Base-by-base conservation (phyloP, 2,329 filamentous ascomycete genomes). In the Colletotrichum coccodes region DNA sequence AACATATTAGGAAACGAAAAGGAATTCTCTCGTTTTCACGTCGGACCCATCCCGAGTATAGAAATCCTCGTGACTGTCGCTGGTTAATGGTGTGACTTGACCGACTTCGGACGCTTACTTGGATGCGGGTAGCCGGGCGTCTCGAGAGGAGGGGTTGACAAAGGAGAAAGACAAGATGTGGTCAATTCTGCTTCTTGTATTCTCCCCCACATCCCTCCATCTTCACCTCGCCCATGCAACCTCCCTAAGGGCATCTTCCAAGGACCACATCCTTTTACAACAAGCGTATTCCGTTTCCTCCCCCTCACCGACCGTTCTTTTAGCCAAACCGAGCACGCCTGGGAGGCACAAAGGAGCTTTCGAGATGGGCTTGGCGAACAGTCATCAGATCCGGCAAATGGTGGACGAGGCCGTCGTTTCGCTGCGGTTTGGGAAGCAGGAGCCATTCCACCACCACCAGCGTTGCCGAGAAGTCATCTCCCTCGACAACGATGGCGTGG, bases 361-460 rank as follows among this genome's bases (percentile, higher is more conserved):
- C 30, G 16, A 32, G 16, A 64, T 68, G 61, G 47, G 64, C n/a
- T 23, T 60, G 8, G 44, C 64, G 12, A 68, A 18, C 30, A 64
- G 64, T n/a, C 59, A 44, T 9, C 59, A 68, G 5, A 46, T 68
- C 18, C 59, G 59, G 9, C 42, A 64, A 16, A 58, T 68, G 12
- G 59, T 64, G 3, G 64, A 64, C 52, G 44, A 63, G 18, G 36
- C 50, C 21, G 28, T 63, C 9, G 36, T 63, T 6, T 28, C 64
- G 8, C 59, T 68, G 14, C 59, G 42, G 28, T 36, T 42, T 3
- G 64, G 49, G 23, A 14, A 23, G 42, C 40, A 32, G 3, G 23
- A 12, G 6, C 28, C 28, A 1, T 21, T 26, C 5, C n/a, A 5
- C 5, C n/a, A 21, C 34, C 21, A 18, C 7, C 8, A 32, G 40